phyloP scores from a whole-genome alignment of 352 stramenopile genomes.

The Pythium pyrilobum region DNA sequence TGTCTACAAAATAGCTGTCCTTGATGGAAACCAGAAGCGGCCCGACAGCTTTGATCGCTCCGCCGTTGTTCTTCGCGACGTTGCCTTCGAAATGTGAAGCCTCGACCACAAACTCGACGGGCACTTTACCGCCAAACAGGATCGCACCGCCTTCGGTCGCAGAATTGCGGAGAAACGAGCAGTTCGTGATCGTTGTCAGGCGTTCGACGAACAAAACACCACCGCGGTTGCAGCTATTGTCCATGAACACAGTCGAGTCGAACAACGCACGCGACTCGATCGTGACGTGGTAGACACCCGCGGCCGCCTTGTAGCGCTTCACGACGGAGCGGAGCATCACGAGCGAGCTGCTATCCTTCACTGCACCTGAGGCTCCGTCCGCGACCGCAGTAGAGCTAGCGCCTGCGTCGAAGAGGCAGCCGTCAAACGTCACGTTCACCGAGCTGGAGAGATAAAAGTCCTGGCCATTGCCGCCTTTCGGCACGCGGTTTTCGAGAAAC shows the following conservation, averaged over 20 bases:
- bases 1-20: neutral
- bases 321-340: neutral
- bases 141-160: constrained; percentile 12
- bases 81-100: constrained; percentile 13
- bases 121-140: neutral
- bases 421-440: constrained; percentile 7
- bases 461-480: constrained; percentile 18
- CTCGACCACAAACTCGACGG: neutral
- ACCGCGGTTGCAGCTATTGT: constrained; percentile 10
- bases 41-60: constrained; percentile 3
- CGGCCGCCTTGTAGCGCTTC: neutral
- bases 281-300: constrained; percentile 1
- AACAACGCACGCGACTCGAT: constrained; percentile 5
- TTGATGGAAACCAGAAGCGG: neutral
- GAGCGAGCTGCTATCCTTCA: constrained; percentile 16
- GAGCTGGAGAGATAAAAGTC: constrained; percentile 25
- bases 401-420: constrained; percentile 16
- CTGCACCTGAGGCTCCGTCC: constrained; percentile 8
- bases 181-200: constrained; percentile 1
- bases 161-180: too few species aligned
- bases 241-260: constrained; percentile 7
- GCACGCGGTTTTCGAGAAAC: constrained; percentile 16
- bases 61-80: constrained; percentile 3
- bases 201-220: constrained; percentile 1
- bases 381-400: constrained; percentile 5